Evolutionary conservation across 352 stramenopile genomes (phyloP).

Genomic region (Globisporangium carolinianum): DNA sequence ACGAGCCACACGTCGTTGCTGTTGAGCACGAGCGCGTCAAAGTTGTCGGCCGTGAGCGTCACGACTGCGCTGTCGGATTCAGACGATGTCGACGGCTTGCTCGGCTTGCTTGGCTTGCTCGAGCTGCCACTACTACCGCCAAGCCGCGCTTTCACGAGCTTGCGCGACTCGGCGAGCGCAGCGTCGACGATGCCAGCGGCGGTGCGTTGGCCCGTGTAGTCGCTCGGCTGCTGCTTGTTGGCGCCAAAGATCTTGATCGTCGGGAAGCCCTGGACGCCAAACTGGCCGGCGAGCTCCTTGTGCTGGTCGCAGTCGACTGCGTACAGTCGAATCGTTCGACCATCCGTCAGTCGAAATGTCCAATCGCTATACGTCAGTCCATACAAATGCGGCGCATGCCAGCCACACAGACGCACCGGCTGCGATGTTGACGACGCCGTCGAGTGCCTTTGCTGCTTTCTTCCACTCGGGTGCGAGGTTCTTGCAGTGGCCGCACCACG

Average conservation of each 20-base stretch:
- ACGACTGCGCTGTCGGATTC: conserved; percentile 69
- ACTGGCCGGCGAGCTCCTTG: conserved; percentile 79
- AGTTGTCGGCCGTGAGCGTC: conserved; percentile 88
- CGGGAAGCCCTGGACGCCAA: conserved; percentile 88
- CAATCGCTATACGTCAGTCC: background rate
- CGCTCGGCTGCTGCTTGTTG: conserved; percentile 67
- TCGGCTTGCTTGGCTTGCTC: conserved; percentile 24
- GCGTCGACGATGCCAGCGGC: conserved; percentile 83
- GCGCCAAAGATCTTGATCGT: conserved; percentile 92
- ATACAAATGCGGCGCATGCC: background rate
- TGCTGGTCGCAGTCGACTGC: conserved; percentile 76
- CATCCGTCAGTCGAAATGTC: background rate
- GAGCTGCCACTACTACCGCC: conserved; percentile 43
- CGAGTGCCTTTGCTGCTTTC: conserved; percentile 83
- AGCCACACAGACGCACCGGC: conserved; percentile 25
- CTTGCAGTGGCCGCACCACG: conserved; percentile 95
- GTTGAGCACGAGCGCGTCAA: conserved; percentile 88
- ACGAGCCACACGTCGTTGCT: conserved; percentile 88
- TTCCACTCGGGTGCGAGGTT: conserved; percentile 89
- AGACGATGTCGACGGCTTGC: conserved; percentile 23
- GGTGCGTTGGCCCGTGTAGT: conserved; percentile 78
- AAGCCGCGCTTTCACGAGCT: conserved; percentile 77
- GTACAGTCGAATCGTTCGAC: too few relatives aligned
- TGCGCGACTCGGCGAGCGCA: conserved; percentile 55
- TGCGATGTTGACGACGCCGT: conserved; percentile 87